These are phyloP conservation scores for Hymenochaete sp. DNA, from an alignment of 1,284 basidiomycete species.

Conservation along the genomic window DNA sequence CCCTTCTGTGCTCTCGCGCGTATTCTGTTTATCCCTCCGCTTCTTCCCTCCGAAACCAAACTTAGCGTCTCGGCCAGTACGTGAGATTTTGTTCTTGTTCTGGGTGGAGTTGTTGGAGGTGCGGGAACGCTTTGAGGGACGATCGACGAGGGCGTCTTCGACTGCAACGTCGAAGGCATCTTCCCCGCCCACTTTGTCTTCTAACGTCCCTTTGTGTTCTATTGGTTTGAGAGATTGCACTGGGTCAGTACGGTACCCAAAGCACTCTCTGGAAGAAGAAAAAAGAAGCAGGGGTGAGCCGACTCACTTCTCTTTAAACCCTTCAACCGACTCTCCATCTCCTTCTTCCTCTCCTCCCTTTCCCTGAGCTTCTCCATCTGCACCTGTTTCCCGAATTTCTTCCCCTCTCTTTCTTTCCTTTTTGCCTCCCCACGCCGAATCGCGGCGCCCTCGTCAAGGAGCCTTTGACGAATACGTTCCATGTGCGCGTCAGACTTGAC, in stretches of 20 bases:
- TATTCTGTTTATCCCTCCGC: conserved; percentile 72
- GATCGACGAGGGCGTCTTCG: conserved; percentile 74
- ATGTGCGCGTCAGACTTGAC: conserved; percentile 97
- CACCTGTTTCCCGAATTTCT: conserved; percentile 98
- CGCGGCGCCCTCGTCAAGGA: conserved; percentile 82
- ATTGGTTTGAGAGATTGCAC: neutral
- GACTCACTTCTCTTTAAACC: conserved; percentile 80
- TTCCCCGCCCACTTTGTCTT: conserved; percentile 57
- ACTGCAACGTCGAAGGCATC: conserved; percentile 80
- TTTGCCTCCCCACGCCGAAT: conserved; percentile 93
- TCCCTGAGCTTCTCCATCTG: conserved; percentile 81
- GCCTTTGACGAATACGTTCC: conserved; percentile 88
- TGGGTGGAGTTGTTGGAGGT: conserved; percentile 25
- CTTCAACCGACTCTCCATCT: conserved; percentile 77
- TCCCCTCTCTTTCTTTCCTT: conserved; percentile 86
- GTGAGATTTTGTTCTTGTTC: conserved; percentile 40
- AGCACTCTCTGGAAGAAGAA: conserved; percentile 7
- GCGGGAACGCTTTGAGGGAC: conserved; percentile 53
- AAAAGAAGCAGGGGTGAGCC: neutral
- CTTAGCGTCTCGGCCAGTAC: conserved; percentile 68
- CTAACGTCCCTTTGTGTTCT: conserved; percentile 82
- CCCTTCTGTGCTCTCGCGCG: conserved; percentile 66
- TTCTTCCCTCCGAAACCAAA: conserved; percentile 70
- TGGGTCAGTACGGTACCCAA: neutral
- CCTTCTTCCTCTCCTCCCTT: conserved; percentile 67